Evolutionary conservation across 2,329 filamentous ascomycete species (phyloP), one percentile per base, ranked within the genome.

Genomic region (Zopfia rhizophila): DNA sequence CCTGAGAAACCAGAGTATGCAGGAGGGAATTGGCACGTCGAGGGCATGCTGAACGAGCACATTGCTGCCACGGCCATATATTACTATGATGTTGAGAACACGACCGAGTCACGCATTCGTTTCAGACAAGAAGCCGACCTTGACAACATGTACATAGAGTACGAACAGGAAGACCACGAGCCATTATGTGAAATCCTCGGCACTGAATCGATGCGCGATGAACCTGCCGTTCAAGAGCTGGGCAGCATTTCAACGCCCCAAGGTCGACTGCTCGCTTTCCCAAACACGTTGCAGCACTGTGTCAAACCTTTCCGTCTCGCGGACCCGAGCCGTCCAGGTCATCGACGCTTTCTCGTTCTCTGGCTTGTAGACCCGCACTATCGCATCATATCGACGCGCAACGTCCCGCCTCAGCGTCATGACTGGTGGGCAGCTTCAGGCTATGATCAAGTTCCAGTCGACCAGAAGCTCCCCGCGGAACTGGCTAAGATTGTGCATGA

Each of bases 61-160:
- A 86, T 89, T 25, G 79, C 78, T 53, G 83, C 83, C 0, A 84
- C 83, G 0, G 81, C 84, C 0, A 70, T 88, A 13, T 85, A 84
- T 66, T 85, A 85, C 63, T 83, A 83, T 54, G 81, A 85, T 48
- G 71, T 64, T 32, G 77, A 84, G 0, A 89, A 89, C 62, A 79
- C 87, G 38, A 80, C 79, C 0, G 73, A 79, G 1, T 75, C 73
- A 29, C 56, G 54, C 4, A 73, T 88, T 59, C 28, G 45, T 36
- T 37, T 45, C 21, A 11, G 37, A n/a, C n/a, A n/a, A n/a, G 38
- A 46, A 23, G 22, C 12, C 5, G 27, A 43, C 22, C 10, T 41
- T 3, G 27, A 36, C 14, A 28, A 27, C 16, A 36, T 35, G 25
- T 14, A 31, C 13, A 33, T 42, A 6, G 11, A 36, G 17, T 38